Evolutionary conservation across 2,329 filamentous ascomycete genomes (phyloP).

Genomic region (Fusarium sp.): DNA sequence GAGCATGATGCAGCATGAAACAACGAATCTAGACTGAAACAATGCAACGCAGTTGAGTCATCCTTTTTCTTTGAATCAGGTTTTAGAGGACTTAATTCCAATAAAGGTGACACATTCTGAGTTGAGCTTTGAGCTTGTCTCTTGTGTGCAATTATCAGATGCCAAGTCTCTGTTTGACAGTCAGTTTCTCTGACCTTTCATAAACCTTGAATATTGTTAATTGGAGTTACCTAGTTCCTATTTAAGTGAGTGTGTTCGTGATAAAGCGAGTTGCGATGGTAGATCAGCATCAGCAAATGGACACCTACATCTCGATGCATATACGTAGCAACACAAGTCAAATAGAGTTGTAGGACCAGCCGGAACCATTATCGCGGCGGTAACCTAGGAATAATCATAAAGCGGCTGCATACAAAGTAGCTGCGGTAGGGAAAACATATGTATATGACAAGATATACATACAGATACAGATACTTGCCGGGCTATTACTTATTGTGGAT

Average conservation of each 20-base stretch:
- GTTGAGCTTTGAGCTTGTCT: conserved; percentile 1
- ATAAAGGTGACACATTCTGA: not conserved
- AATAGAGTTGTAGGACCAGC: not conserved
- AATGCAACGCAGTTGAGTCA: conserved; percentile 1
- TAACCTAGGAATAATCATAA: not conserved
- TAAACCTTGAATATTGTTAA: not conserved
- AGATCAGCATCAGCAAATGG: not conserved
- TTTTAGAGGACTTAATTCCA: not conserved
- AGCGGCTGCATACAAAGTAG: not conserved
- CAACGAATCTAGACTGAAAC: conserved; percentile 14
- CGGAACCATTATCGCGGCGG: not conserved
- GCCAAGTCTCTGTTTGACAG: not conserved
- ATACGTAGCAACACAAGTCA: not conserved
- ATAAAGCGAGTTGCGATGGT: not conserved
- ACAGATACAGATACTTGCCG: not conserved
- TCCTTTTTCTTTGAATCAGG: not conserved
- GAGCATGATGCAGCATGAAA: conserved; percentile 17
- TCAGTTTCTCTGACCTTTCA: not conserved
- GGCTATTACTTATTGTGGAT: not conserved
- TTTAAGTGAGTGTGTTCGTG: not conserved
- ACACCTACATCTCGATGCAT: not conserved
- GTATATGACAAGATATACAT: not conserved
- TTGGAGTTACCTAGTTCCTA: not conserved
- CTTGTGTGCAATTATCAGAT: not conserved
- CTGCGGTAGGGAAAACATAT: not conserved